Conservation (phyloP, 495 filamentous ascomycete species). For the Penicillium verhagenii region DNA sequence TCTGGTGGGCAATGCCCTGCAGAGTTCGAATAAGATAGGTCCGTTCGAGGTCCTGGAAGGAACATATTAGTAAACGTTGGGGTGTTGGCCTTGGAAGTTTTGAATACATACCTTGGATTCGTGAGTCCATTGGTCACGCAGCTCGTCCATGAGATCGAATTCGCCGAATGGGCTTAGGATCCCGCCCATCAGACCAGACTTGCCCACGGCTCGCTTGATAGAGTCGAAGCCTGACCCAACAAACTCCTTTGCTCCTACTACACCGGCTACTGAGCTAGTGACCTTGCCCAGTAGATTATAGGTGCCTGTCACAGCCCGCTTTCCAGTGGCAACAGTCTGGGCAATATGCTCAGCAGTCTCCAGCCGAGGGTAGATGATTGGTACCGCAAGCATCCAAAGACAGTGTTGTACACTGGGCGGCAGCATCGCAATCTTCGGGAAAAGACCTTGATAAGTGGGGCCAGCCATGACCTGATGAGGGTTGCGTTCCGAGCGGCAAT, state of each 20-base stretch:
- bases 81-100: not conserved
- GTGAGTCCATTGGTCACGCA: conserved; percentile 97
- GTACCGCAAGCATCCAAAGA: conserved; percentile 90
- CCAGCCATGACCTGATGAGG: conserved; percentile 91
- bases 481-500: conserved; percentile 88
- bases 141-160: conserved; percentile 88
- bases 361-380: conserved; percentile 85
- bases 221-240: conserved; percentile 88
- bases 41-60: conserved; percentile 75
- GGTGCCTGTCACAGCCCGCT: conserved; percentile 90
- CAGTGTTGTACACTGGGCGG: conserved; percentile 93
- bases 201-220: conserved; percentile 94
- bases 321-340: conserved; percentile 88
- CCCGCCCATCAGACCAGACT: conserved; percentile 88
- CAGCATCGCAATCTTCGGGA: conserved; percentile 91
- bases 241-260: conserved; percentile 89
- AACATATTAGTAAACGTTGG: conserved; percentile 5
- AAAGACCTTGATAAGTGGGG: conserved; percentile 94
- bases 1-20: conserved; percentile 90
- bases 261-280: conserved; percentile 86
- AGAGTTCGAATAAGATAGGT: conserved; percentile 96
- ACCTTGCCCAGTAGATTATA: conserved; percentile 96
- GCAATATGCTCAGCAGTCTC: conserved; percentile 88
- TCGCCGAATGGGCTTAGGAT: conserved; percentile 97
- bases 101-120: conserved; percentile 73